Percentiles rank a stretch among this genome's conserved stretches.
Conservation (phyloP, 805 yeast genomes). For the Saccharomycopsis oosterbeekiorum region DNA sequence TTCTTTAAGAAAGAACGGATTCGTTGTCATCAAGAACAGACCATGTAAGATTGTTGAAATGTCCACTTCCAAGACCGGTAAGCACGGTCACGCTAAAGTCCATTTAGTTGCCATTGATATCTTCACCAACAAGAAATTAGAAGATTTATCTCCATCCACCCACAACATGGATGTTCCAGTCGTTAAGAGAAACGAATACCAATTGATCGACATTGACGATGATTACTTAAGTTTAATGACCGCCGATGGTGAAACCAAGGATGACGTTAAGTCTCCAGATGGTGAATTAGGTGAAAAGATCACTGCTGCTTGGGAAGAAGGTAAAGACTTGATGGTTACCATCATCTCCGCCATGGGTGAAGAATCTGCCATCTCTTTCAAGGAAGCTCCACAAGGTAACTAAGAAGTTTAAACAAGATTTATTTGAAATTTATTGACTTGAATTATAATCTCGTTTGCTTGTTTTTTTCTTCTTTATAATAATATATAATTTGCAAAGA, state of each 20-base stretch:
- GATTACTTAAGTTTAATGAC: conserved; percentile 96
- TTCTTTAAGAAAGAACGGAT: conserved; percentile 99
- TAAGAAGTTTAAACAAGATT: conserved; percentile 20
- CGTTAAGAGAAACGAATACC: conserved; percentile 92
- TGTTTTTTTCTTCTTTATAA: not conserved
- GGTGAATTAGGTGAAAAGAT: conserved; percentile 93
- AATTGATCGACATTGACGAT: conserved; percentile 95
- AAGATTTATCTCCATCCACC: conserved; percentile 99
- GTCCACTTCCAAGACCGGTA: conserved; percentile 99
- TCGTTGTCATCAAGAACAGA: conserved; percentile 97
- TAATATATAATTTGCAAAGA: not conserved
- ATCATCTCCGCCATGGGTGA: conserved; percentile 98
- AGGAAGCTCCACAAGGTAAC: conserved; percentile 85
- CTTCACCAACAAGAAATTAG: conserved; percentile 98
- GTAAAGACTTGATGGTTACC: conserved; percentile 95
- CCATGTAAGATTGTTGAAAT: conserved; percentile 99
- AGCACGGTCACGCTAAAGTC: conserved; percentile 99
- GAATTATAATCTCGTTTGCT: not conserved
- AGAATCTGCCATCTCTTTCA: conserved; percentile 97
- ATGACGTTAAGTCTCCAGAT: conserved; percentile 96
- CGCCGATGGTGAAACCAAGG: conserved; percentile 97
- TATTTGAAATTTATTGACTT: not conserved
- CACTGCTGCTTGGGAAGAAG: conserved; percentile 91
- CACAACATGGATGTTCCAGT: conserved; percentile 99
- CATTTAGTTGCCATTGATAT: conserved; percentile 98